Conservation (phyloP, 345 rosid species). For the Barbarea vulgaris region DNA sequence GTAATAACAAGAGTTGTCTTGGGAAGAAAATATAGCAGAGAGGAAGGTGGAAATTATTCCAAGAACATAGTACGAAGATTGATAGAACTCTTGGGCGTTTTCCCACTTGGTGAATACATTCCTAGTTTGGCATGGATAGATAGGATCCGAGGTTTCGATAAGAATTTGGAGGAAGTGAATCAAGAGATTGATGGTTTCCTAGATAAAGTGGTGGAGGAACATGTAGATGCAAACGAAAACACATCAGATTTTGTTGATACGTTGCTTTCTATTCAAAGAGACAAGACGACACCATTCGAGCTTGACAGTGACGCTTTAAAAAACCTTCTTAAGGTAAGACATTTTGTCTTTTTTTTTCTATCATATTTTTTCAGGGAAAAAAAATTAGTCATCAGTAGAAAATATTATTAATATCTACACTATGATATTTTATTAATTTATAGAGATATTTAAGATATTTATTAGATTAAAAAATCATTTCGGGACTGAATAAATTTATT, state of each 20-base stretch:
- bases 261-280: slow-evolving; percentile 6
- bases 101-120: slow-evolving; percentile 48
- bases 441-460: no score
- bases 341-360: no score
- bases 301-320: background rate
- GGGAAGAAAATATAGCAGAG: slow-evolving; percentile 54
- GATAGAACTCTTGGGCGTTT: slow-evolving; percentile 36
- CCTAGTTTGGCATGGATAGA: slow-evolving; percentile 4
- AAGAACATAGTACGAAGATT: slow-evolving; percentile 25
- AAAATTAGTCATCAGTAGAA: no score
- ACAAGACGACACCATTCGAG: background rate
- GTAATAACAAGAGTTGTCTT: slow-evolving; percentile 50
- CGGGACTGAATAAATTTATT: no score
- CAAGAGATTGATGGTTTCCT: slow-evolving; percentile 35
- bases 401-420: no score
- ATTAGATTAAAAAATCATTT: no score
- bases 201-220: slow-evolving; percentile 23
- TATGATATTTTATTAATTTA: no score
- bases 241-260: background rate
- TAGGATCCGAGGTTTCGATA: slow-evolving; percentile 26
- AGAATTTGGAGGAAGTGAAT: slow-evolving; percentile 1
- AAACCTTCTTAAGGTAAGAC: no score
- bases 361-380: no score
- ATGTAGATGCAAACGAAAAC: background rate
- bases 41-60: slow-evolving; percentile 34